Evolutionary conservation across 164 flowering plant genomes (phyloP).

Genomic region (Vitis cinerea): DNA sequence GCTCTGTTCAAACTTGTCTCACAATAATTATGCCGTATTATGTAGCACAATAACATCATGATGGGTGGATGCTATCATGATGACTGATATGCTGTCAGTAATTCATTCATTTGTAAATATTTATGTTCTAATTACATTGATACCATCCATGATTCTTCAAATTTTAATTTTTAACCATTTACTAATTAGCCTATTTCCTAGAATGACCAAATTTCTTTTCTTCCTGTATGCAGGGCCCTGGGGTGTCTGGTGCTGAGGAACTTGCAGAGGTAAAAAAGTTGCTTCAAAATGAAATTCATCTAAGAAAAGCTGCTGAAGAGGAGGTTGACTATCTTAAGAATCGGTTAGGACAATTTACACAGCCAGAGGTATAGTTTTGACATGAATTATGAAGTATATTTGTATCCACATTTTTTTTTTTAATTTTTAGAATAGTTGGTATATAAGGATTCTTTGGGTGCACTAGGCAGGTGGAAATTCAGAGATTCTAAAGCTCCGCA

Average conservation of each 20-base stretch:
- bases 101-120: not conserved
- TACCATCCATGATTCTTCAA: too few species aligned
- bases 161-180: too few species aligned
- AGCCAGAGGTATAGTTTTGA: constrained; percentile 55
- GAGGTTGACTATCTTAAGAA: constrained; percentile 60
- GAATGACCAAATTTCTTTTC: not conserved
- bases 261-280: constrained; percentile 49
- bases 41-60: too few species aligned
- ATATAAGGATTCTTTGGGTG: constrained; percentile 10
- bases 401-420: not conserved
- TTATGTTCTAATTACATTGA: not conserved
- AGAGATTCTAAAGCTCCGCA: constrained; percentile 58
- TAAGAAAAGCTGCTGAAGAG: constrained; percentile 75
- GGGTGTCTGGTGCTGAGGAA: constrained; percentile 39
- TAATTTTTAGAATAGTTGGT: not conserved
- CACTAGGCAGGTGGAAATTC: constrained; percentile 62
- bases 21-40: too few species aligned
- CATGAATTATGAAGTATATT: not conserved
- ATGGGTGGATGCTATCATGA: too few species aligned
- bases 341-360: constrained; percentile 48
- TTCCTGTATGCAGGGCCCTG: constrained; percentile 24
- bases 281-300: constrained; percentile 65
- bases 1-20: too few species aligned
- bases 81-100: too few species aligned
- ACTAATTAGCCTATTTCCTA: too few species aligned